These are phyloP conservation scores for Mycena belliarum DNA, from an alignment of 768 basidiomycete species.

Conservation along the genomic window DNA sequence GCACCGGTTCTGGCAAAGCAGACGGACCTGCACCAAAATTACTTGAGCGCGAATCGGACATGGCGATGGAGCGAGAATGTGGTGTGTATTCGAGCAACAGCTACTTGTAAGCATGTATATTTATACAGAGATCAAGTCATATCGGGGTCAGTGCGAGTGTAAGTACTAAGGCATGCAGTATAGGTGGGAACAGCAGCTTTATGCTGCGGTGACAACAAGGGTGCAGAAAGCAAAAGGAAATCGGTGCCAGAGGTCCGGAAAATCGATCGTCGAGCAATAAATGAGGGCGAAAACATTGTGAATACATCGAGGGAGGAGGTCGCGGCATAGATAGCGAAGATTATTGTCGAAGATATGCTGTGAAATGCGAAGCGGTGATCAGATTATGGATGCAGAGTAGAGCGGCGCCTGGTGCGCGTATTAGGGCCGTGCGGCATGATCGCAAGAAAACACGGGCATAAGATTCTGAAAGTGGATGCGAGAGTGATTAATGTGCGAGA, in stretches of 20 bases:
- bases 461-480: conserved; percentile 57
- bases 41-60: conserved; percentile 51
- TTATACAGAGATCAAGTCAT: conserved; percentile 13
- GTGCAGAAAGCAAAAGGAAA: conserved; percentile 18
- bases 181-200: conserved; percentile 19
- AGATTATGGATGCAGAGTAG: conserved; percentile 23
- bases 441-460: conserved; percentile 58
- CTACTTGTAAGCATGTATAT: too few relatives aligned
- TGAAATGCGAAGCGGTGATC: conserved; percentile 13
- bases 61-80: conserved; percentile 33
- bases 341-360: conserved; percentile 14
- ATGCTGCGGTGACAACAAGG: conserved; percentile 19
- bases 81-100: too few relatives aligned
- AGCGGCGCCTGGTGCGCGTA: conserved; percentile 30
- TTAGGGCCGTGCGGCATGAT: conserved; percentile 28
- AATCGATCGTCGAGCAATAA: conserved; percentile 5
- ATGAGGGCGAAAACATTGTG: conserved; percentile 1
- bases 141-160: not conserved
- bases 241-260: conserved; percentile 11
- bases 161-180: conserved; percentile 6
- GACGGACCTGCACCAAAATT: conserved; percentile 98
- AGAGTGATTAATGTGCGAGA: conserved; percentile 46
- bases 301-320: conserved; percentile 16
- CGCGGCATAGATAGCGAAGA: conserved; percentile 10
- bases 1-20: conserved; percentile 82